These are phyloP conservation scores for Taiozyma sp. DNA, from an alignment of 1,139 yeast genomes.

Conservation along the genomic window DNA sequence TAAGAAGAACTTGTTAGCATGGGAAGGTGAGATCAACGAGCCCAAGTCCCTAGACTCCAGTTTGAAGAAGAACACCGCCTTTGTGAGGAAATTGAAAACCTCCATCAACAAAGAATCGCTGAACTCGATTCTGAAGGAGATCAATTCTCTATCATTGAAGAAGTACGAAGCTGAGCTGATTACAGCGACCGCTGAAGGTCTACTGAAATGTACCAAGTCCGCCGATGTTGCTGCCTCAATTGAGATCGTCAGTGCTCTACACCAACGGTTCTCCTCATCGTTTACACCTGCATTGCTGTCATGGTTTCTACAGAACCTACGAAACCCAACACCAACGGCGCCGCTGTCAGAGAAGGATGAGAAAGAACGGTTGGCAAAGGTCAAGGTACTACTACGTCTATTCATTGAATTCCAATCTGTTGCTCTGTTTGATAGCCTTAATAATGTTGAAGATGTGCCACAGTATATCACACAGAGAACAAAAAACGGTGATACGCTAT, in stretches of 20 bases:
- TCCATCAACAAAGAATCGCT: conserved; percentile 47
- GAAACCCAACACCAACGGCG: conserved; percentile 30
- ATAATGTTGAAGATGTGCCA: conserved; percentile 36
- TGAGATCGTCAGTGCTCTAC: conserved; percentile 67
- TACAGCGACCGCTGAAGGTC: conserved; percentile 58
- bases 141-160: conserved; percentile 57
- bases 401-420: conserved; percentile 57
- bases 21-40: conserved; percentile 30
- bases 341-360: conserved; percentile 40
- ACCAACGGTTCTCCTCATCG: conserved; percentile 57
- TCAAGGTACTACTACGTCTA: conserved; percentile 47
- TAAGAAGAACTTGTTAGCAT: conserved; percentile 30
- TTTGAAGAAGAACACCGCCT: conserved; percentile 78
- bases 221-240: conserved; percentile 62
- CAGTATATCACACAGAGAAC: conserved; percentile 30
- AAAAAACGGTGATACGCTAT: conserved; percentile 33
- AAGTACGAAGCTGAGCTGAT: conserved; percentile 74
- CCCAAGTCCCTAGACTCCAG: conserved; percentile 56
- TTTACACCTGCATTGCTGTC: conserved; percentile 52
- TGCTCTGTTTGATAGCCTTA: conserved; percentile 47
- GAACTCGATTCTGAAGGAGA: conserved; percentile 49
- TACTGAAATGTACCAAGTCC: conserved; percentile 45
- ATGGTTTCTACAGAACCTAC: conserved; percentile 40
- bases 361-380: conserved; percentile 35
- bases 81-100: conserved; percentile 63